phyloP scores from a whole-genome alignment of 164 flowering plant genomes.

The Berberis thunbergii region DNA sequence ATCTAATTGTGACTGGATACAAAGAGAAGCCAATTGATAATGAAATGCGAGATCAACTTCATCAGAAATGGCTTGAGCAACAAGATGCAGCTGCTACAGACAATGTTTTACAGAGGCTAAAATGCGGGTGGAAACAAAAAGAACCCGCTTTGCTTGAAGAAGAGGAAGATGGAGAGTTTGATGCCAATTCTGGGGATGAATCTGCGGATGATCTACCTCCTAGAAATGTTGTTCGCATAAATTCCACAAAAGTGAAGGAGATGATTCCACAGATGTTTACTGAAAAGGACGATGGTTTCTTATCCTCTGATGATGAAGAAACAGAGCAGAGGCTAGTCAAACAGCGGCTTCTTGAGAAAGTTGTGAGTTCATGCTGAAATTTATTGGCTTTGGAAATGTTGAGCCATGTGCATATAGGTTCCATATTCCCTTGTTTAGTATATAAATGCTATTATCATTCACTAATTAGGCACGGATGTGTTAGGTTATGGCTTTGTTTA shows the following conservation, averaged over 20 bases:
- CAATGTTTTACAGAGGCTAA: constrained; percentile 60
- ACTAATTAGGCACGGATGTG: too few species aligned
- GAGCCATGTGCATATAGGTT: not conserved
- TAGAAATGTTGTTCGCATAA: constrained; percentile 24
- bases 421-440: too few species aligned
- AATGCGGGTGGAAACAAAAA: constrained; percentile 32
- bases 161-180: constrained; percentile 22
- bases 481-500: too few species aligned
- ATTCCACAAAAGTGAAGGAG: constrained; percentile 51
- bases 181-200: constrained; percentile 25
- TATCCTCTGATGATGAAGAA: constrained; percentile 87
- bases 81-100: constrained; percentile 90
- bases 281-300: constrained; percentile 57
- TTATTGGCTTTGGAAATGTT: not conserved
- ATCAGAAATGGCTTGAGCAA: constrained; percentile 86
- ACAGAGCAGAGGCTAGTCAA: constrained; percentile 36
- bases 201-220: constrained; percentile 19
- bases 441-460: not conserved
- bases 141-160: constrained; percentile 29
- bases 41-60: constrained; percentile 74
- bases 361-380: constrained; percentile 38
- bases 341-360: constrained; percentile 39
- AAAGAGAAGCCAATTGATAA: constrained; percentile 54
- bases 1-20: constrained; percentile 60
- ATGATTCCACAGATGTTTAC: constrained; percentile 65